Conservation (phyloP, 2,329 filamentous ascomycete genomes). For the Calonectria ilicicola region DNA sequence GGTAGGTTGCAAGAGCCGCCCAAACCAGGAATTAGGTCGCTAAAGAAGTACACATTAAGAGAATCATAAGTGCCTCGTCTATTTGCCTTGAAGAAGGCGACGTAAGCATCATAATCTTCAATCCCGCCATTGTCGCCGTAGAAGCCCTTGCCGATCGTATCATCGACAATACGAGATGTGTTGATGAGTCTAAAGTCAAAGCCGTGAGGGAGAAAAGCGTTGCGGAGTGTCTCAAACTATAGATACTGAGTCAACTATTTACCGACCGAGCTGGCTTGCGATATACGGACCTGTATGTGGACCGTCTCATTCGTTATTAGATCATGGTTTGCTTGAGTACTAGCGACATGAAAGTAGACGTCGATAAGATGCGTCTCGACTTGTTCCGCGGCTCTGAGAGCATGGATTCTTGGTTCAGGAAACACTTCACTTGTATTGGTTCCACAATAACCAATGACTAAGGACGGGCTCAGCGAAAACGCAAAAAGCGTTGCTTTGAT, state of each 20-base stretch:
- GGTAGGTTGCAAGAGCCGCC: conserved; percentile 18
- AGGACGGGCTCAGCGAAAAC: not conserved
- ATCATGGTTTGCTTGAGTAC: not conserved
- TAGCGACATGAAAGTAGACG: not conserved
- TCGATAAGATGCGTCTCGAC: not conserved
- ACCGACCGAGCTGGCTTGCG: not conserved
- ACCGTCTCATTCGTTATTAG: not conserved
- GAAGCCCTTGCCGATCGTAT: not conserved
- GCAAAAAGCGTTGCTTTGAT: not conserved
- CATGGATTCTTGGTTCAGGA: not conserved
- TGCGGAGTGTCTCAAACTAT: not conserved
- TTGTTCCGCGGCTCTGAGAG: not conserved
- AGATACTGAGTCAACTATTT: not conserved
- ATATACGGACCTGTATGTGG: not conserved
- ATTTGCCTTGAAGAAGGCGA: conserved; percentile 18
- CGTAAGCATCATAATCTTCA: conserved; percentile 15
- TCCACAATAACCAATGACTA: not conserved
- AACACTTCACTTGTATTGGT: not conserved
- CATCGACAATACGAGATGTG: not conserved
- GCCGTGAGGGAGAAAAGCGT: not conserved
- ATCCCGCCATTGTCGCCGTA: conserved; percentile 9
- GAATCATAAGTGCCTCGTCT: conserved; percentile 13
- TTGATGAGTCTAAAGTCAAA: not conserved
- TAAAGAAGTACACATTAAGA: conserved; percentile 22
- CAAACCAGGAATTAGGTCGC: conserved; percentile 11